Evolutionary conservation across 352 stramenopile species (phyloP), one percentile per base, ranked within the genome.

Genomic region (Pythium chondricola): DNA sequence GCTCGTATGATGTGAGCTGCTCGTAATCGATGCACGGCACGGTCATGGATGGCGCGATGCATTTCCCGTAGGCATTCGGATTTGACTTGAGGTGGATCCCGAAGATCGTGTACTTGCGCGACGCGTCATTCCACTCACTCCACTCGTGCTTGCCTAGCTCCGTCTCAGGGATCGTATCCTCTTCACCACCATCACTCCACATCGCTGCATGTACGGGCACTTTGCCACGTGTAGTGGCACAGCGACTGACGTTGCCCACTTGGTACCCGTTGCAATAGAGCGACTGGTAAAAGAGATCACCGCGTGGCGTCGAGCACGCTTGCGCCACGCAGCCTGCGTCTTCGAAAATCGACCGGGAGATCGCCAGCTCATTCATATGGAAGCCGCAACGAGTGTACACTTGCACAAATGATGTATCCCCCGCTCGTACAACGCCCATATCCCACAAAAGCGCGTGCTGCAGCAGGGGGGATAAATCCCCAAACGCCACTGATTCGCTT

Each of bases 381-480:
- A 80, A 36, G 0, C 69, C 63, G 35, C 67, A 77, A 16, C 57
- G 58, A 1, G 62, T 74, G 48, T 56, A 62, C 16, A 81, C 50
- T 18, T 69, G 64, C 17, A 66, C 49, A 46, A 61, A 75, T 0
- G 46, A 58, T 4, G 65, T 49, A 21, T 58, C 48, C n/a, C 45
- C 48, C 5, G 65, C 59, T 32, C 46, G 47, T 11, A 76, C 67
- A 36, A 63, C 67, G 32, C 67, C 71, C 40, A 62, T 47, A 44
- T 79, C 67, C 71, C 71, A 83, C 5, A 83, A 48, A 27, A 74
- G 21, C 0, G 71, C 71, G 44, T 66, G 67, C 50, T 83, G 67
- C 25, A 79, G 43, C 46, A 79, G 56, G 16, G 61, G 50, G 18
- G 64, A 62, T 8, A 82, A 52, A 0, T 50, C 43, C 0, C 20